phyloP scores from a whole-genome alignment of 495 filamentous ascomycete genomes.

The Clohesyomyces aquaticus region DNA sequence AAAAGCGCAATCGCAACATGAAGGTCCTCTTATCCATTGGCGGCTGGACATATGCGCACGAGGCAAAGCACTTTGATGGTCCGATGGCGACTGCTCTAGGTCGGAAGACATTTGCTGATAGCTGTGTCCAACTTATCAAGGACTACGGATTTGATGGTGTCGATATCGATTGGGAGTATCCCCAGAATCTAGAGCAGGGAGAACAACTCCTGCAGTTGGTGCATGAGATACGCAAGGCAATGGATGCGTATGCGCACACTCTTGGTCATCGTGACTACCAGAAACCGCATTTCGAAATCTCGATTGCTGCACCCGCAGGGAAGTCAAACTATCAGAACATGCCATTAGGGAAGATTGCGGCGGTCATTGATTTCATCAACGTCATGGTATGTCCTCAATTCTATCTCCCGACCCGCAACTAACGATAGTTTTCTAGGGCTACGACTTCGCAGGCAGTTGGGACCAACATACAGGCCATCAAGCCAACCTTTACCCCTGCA shows the following conservation, averaged over 20 bases:
- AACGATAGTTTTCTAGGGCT: constrained; percentile 36
- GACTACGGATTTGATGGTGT: constrained; percentile 51
- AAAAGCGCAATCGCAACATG: constrained; percentile 82
- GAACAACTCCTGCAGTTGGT: constrained; percentile 60
- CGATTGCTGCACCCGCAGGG: constrained; percentile 70
- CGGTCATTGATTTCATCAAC: constrained; percentile 82
- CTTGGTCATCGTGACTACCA: background rate
- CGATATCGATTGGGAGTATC: constrained; percentile 46
- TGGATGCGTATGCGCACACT: constrained; percentile 61
- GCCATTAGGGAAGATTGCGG: constrained; percentile 69
- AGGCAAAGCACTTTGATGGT: constrained; percentile 70
- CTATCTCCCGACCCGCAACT: background rate
- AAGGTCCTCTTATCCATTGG: constrained; percentile 93
- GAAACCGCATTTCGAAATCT: constrained; percentile 66
- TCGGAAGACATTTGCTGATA: constrained; percentile 67
- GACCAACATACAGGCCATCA: constrained; percentile 69
- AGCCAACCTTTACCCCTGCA: constrained; percentile 68
- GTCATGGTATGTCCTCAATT: constrained; percentile 48
- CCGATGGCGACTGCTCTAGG: constrained; percentile 69
- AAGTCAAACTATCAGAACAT: constrained; percentile 70
- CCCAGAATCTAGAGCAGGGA: constrained; percentile 45
- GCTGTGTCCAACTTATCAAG: constrained; percentile 61
- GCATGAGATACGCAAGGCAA: constrained; percentile 52
- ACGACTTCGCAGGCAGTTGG: constrained; percentile 62
- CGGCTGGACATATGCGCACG: constrained; percentile 86